Evolutionary conservation across 148 eudicot species (phyloP).

Genomic region (Camellia granthamiana): DNA sequence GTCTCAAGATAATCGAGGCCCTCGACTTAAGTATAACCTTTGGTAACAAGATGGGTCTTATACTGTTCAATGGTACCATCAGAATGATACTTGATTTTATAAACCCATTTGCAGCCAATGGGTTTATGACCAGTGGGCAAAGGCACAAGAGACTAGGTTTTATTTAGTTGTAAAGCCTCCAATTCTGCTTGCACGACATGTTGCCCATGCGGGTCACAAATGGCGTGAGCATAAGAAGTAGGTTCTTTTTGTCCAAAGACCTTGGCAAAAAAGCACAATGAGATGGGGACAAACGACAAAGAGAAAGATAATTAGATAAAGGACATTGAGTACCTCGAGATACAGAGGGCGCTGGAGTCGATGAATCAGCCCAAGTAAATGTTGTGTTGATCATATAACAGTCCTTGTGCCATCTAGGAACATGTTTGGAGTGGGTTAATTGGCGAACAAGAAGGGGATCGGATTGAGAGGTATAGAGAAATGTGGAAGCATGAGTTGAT

Average conservation of each 20-base stretch:
- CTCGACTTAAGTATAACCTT: neutral
- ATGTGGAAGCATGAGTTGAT: neutral
- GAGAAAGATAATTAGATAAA: neutral
- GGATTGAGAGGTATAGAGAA: neutral
- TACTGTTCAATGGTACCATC: neutral
- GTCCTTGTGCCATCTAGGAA: neutral
- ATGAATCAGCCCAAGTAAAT: neutral
- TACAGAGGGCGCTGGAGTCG: neutral
- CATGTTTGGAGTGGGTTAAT: neutral
- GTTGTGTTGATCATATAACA: neutral
- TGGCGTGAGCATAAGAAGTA: neutral
- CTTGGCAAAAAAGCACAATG: neutral
- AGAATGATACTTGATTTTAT: neutral
- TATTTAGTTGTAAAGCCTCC: neutral
- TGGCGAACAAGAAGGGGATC: neutral
- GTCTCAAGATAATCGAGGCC: neutral
- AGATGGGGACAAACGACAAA: neutral
- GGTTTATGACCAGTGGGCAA: neutral
- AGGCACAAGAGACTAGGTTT: neutral
- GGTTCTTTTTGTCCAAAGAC: neutral
- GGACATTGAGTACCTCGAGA: neutral
- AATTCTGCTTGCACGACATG: neutral
- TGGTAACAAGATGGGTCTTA: neutral
- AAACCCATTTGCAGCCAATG: conserved; percentile 2
- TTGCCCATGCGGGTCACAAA: neutral